Conservation (phyloP, 371 early-diverging fungal genomes). For the Syncephalastrum contaminatum region DNA sequence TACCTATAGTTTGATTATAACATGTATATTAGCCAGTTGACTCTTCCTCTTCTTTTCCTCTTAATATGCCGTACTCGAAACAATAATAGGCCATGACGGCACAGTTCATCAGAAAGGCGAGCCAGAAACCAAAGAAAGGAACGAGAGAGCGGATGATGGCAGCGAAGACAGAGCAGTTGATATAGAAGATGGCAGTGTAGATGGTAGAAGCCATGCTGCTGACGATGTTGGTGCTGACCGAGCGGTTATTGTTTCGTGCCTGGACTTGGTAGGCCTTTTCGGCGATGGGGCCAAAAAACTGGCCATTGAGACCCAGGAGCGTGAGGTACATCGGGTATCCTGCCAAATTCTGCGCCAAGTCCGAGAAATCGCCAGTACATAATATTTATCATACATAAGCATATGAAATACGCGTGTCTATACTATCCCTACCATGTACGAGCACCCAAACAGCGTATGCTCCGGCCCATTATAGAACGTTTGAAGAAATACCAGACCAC, state of each 20-base stretch:
- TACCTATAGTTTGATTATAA: conserved; percentile 27
- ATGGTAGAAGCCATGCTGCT: conserved; percentile 30
- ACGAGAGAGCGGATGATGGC: conserved; percentile 24
- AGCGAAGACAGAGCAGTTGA: conserved; percentile 40
- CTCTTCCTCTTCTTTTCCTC: not conserved
- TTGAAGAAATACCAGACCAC: conserved; percentile 35
- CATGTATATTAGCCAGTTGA: not conserved
- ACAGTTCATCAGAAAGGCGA: conserved; percentile 42
- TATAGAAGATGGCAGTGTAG: conserved; percentile 41
- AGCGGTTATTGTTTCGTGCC: conserved; percentile 15
- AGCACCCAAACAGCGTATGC: conserved; percentile 32
- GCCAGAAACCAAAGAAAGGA: conserved; percentile 35
- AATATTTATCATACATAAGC: not conserved
- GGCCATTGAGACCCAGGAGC: conserved; percentile 41
- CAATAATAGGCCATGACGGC: conserved; percentile 54
- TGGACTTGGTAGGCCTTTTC: conserved; percentile 35
- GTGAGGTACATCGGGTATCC: conserved; percentile 52
- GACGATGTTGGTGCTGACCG: conserved; percentile 13
- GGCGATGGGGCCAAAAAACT: conserved; percentile 44
- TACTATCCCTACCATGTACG: conserved; percentile 34
- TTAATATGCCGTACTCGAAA: conserved; percentile 44
- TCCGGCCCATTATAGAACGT: conserved; percentile 36
- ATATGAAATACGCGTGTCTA: not conserved
- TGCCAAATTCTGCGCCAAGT: conserved; percentile 28
- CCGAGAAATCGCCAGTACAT: not conserved